Conservation (phyloP, 495 filamentous ascomycete species). For the Aspergillus steynii region DNA sequence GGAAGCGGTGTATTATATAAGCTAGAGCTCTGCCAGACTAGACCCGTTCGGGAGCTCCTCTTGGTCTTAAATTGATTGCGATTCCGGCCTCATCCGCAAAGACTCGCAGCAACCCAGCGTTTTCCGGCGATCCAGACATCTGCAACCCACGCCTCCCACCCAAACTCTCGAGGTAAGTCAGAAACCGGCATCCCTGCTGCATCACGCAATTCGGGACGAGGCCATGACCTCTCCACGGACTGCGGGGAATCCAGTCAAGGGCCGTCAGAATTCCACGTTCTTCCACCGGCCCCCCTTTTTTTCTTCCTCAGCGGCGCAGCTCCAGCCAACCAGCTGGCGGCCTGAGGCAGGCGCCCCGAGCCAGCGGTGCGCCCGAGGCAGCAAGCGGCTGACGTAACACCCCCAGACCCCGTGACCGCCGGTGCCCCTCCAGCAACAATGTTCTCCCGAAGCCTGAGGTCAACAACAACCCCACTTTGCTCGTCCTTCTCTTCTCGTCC, state of each 20-base stretch:
- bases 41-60: not conserved
- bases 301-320: not conserved
- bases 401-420: conserved; percentile 25
- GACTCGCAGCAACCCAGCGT: not conserved
- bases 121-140: no score
- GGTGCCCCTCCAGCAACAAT: conserved; percentile 49
- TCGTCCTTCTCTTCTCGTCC: conserved; percentile 47
- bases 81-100: not conserved
- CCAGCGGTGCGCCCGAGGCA: not conserved
- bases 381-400: conserved; percentile 23
- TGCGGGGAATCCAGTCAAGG: not conserved
- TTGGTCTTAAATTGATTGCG: not conserved
- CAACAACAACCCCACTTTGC: conserved; percentile 48
- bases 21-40: not conserved
- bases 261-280: not conserved
- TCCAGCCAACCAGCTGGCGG: conserved; percentile 10
- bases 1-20: not conserved
- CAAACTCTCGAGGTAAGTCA: not conserved
- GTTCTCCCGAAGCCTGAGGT: conserved; percentile 51
- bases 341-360: conserved; percentile 3
- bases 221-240: not conserved
- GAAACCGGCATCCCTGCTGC: not conserved
- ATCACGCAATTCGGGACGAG: not conserved
- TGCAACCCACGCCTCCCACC: not conserved
- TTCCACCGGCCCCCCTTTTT: not conserved